Conservation (phyloP, 768 basidiomycete species). For the Tulasnella sp. region DNA sequence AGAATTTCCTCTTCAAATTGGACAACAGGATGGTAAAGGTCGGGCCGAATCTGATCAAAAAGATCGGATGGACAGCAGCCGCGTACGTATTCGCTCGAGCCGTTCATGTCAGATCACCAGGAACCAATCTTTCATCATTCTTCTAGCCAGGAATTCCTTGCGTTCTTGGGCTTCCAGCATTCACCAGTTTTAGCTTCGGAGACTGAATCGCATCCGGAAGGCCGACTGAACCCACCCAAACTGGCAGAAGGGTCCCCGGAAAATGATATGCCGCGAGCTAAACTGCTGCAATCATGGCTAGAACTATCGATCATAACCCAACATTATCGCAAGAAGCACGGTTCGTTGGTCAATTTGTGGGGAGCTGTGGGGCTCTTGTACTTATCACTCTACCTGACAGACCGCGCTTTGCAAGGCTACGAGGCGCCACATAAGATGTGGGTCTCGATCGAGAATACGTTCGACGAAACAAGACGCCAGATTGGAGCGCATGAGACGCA, state of each 20-base stretch:
- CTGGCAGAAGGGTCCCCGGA: slow-evolving; percentile 44
- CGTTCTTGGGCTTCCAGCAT: not conserved
- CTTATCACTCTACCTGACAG: slow-evolving; percentile 34
- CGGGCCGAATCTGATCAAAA: slow-evolving; percentile 12
- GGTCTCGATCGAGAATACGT: slow-evolving; percentile 57
- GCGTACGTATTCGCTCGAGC: slow-evolving; percentile 32
- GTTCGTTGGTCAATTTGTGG: not conserved
- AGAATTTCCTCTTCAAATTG: slow-evolving; percentile 66
- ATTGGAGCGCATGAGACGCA: slow-evolving; percentile 77
- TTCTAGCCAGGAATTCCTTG: not conserved
- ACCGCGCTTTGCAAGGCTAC: slow-evolving; percentile 38
- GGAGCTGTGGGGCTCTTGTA: not conserved
- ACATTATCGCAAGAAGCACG: slow-evolving; percentile 41
- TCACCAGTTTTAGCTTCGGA: not conserved
- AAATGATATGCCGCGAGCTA: slow-evolving; percentile 35
- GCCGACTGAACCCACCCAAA: slow-evolving; percentile 27
- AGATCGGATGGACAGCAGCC: slow-evolving; percentile 39
- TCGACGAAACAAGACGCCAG: slow-evolving; percentile 66
- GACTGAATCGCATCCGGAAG: slow-evolving; percentile 27
- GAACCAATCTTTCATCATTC: not conserved
- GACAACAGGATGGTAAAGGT: slow-evolving; percentile 29
- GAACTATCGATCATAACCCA: slow-evolving; percentile 50
- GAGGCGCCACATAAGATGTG: slow-evolving; percentile 41
- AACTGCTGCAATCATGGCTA: slow-evolving; percentile 74
- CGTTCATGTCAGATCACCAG: not conserved